Evolutionary conservation across 2,329 filamentous ascomycete species (phyloP).

Genomic region (Aureobasidium sp.): DNA sequence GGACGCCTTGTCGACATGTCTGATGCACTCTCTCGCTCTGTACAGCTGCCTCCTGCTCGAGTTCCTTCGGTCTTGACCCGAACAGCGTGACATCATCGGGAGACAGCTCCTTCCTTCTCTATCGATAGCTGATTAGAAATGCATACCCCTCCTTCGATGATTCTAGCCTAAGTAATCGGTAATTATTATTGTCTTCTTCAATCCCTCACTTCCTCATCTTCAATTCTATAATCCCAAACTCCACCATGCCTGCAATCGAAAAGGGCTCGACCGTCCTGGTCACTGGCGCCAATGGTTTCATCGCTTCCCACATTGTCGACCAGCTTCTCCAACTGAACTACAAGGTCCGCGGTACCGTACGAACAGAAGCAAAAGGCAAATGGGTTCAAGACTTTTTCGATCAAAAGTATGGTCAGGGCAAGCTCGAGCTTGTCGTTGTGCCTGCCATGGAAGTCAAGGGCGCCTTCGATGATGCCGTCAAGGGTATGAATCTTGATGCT

Average conservation of each 20-base stretch:
- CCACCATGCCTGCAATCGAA: constrained; percentile 18
- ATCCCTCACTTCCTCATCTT: neutral
- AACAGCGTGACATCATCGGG: neutral
- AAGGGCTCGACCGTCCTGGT: constrained; percentile 25
- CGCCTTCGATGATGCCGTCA: constrained; percentile 36
- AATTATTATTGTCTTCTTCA: neutral
- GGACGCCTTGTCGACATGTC: neutral
- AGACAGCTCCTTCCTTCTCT: neutral
- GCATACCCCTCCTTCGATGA: neutral
- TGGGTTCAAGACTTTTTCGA: constrained; percentile 22
- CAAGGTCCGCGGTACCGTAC: constrained; percentile 25
- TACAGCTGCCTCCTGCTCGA: neutral
- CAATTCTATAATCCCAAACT: neutral
- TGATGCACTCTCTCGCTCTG: neutral
- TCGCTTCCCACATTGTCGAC: constrained; percentile 25
- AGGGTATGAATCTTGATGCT: constrained; percentile 23
- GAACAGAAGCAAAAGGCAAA: constrained; percentile 22
- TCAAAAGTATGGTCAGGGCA: constrained; percentile 23
- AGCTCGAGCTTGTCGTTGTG: constrained; percentile 36
- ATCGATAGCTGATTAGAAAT: neutral
- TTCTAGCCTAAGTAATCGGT: neutral
- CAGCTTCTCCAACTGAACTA: constrained; percentile 25
- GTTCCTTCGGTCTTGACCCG: neutral
- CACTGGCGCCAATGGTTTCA: constrained; percentile 25
- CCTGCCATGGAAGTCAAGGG: constrained; percentile 32